Conservation (phyloP, 768 basidiomycete genomes). For the Trametes villosa region DNA sequence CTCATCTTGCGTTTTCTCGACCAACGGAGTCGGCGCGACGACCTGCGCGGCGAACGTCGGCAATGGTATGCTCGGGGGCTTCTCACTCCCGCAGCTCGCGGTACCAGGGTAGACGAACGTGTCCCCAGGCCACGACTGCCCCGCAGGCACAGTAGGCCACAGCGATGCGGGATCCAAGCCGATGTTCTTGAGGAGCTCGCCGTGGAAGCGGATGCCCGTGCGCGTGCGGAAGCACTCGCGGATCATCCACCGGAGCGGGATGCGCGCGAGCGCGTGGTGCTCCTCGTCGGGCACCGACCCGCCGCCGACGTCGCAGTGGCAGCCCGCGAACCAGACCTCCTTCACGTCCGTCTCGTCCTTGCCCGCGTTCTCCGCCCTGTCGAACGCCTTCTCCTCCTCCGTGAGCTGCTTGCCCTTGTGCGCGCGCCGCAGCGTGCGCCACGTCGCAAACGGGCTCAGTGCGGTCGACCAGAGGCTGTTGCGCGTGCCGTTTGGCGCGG, state of each 20-base stretch:
- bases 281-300: constrained; percentile 64
- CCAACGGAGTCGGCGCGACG: constrained; percentile 26
- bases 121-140: constrained; percentile 14
- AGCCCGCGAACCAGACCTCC: constrained; percentile 84
- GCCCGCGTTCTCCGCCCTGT: constrained; percentile 36
- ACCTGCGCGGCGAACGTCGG: constrained; percentile 8
- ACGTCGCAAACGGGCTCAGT: constrained; percentile 7
- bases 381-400: constrained; percentile 46
- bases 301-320: constrained; percentile 78
- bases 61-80: background rate
- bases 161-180: constrained; percentile 36
- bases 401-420: constrained; percentile 19
- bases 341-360: constrained; percentile 57
- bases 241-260: constrained; percentile 65
- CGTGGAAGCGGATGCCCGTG: constrained; percentile 44
- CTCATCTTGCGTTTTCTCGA: constrained; percentile 6
- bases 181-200: constrained; percentile 35
- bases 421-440: constrained; percentile 33
- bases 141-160: constrained; percentile 27
- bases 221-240: constrained; percentile 55
- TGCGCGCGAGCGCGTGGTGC: constrained; percentile 64
- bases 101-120: constrained; percentile 9
- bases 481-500: background rate
- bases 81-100: background rate
- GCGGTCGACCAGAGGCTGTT: constrained; percentile 13